phyloP scores from a whole-genome alignment of 23 red algal species.

The Gracilaria domingensis region DNA sequence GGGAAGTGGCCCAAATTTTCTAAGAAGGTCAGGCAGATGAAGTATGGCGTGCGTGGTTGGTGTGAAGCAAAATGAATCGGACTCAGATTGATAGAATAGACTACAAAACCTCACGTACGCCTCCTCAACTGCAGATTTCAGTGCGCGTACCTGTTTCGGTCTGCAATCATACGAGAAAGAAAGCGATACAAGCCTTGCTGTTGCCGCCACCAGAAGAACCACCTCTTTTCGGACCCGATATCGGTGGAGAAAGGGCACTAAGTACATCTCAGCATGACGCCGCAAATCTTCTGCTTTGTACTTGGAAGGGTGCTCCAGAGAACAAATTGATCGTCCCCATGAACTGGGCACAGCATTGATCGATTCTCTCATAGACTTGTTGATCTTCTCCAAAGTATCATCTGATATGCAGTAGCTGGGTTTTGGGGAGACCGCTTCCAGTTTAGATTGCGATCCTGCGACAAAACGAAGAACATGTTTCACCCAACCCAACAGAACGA shows the following conservation, averaged over 20 bases:
- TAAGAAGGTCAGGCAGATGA: constrained; percentile 13
- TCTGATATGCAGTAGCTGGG: not conserved
- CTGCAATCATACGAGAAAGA: not conserved
- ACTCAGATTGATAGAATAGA: not conserved
- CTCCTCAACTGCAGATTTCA: not conserved
- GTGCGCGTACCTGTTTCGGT: not conserved
- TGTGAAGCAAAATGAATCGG: constrained; percentile 28
- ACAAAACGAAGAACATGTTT: not conserved
- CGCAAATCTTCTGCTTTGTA: not conserved
- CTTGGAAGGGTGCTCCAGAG: not conserved
- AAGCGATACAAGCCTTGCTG: not conserved
- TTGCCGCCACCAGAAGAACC: not conserved
- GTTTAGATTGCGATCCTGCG: not conserved
- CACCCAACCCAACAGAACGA: constrained; percentile 9
- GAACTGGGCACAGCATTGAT: no score
- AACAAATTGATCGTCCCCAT: not conserved
- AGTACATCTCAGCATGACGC: not conserved
- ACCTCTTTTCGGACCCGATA: not conserved
- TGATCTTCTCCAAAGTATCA: not conserved
- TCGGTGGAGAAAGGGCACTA: not conserved
- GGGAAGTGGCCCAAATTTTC: constrained; percentile 11
- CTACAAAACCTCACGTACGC: not conserved
- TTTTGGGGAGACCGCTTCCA: not conserved
- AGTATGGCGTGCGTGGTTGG: constrained; percentile 24
- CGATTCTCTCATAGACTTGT: not conserved